Evolutionary conservation across 129 eudicot species (phyloP).

Genomic region (Lactuca saligna): DNA sequence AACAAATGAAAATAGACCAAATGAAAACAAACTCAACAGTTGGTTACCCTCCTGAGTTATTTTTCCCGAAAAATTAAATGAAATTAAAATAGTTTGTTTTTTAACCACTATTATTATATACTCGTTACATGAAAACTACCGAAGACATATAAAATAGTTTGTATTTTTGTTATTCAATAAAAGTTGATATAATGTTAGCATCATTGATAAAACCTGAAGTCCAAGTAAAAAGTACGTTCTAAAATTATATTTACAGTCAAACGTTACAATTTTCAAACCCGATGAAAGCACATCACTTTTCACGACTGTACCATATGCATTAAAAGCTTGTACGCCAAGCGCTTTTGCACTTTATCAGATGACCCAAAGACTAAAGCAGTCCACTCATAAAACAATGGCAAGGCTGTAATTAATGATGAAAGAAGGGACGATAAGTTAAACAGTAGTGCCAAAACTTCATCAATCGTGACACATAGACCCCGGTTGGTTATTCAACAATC

Average conservation of each 20-base stretch:
- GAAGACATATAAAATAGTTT: neutral
- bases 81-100: no score
- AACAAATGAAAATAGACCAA: no score
- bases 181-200: neutral
- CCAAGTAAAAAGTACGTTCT: neutral
- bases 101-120: no score
- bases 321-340: neutral
- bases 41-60: no score
- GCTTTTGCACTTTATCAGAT: constrained; percentile 19
- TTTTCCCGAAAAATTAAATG: no score
- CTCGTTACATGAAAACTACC: neutral
- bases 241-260: neutral
- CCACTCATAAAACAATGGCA: constrained; percentile 8
- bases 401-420: constrained; percentile 2
- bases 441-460: neutral
- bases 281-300: constrained; percentile 4
- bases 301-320: constrained; percentile 8
- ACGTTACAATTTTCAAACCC: neutral
- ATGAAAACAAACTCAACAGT: no score
- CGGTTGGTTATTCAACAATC: neutral
- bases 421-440: neutral
- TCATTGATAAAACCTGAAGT: neutral
- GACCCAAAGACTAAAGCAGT: neutral
- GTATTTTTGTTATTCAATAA: no score
- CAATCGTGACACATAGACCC: neutral